Percentiles rank a stretch among this genome's conserved stretches.
Conservation (phyloP, 257 asterid species). For the Penstemon eatonii region DNA sequence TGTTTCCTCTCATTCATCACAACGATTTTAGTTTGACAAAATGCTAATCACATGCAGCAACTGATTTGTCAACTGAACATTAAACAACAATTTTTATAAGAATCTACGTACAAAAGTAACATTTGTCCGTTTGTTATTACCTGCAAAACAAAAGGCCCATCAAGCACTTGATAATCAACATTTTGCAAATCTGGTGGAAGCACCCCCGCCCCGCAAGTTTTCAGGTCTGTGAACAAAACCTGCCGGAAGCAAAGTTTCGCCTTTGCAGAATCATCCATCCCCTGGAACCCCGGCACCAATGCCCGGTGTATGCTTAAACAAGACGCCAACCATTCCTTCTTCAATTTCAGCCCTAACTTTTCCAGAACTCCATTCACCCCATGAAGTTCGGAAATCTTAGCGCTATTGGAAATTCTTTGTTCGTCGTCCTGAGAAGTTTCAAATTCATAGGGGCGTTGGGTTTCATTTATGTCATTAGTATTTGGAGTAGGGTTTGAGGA, state of each 20-base stretch:
- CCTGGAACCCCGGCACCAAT: slow-evolving; percentile 46
- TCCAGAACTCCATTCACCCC: slow-evolving; percentile 46
- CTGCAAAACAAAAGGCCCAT: slow-evolving; percentile 96
- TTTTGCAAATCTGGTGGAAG: slow-evolving; percentile 66
- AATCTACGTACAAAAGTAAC: slow-evolving; percentile 4
- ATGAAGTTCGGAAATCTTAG: slow-evolving; percentile 40
- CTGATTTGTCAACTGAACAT: neutral
- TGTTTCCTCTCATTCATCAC: neutral
- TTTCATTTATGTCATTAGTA: slow-evolving; percentile 18
- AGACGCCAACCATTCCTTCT: slow-evolving; percentile 72
- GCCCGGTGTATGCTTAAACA: slow-evolving; percentile 55
- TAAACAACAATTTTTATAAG: slow-evolving; percentile 1
- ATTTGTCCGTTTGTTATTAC: slow-evolving; percentile 32
- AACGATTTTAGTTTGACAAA: neutral
- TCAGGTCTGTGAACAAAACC: slow-evolving; percentile 76
- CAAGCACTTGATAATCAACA: slow-evolving; percentile 64
- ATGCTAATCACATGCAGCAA: neutral
- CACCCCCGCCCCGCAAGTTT: slow-evolving; percentile 69
- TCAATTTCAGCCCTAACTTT: slow-evolving; percentile 57
- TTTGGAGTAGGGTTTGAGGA: slow-evolving; percentile 48
- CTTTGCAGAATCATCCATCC: slow-evolving; percentile 56
- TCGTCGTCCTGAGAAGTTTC: slow-evolving; percentile 54
- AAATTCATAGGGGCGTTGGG: slow-evolving; percentile 29
- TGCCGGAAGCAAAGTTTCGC: slow-evolving; percentile 82
- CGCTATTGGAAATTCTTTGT: neutral